These are phyloP conservation scores for Tetracentron sinense DNA, from an alignment of 164 flowering plant genomes.

Conservation along the genomic window DNA sequence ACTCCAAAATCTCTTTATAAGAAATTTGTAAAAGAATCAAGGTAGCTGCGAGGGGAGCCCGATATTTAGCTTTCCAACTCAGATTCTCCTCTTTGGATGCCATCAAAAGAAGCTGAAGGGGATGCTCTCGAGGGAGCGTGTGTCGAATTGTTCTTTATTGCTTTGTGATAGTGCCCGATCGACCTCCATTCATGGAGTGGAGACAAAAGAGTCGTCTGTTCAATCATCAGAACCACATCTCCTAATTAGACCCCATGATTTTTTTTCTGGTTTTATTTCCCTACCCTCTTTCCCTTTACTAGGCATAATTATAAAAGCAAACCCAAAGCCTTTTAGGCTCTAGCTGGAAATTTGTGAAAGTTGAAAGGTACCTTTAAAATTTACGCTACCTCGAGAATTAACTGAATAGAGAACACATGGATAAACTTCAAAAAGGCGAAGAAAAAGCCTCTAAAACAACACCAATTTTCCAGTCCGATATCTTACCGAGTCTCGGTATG, in stretches of 20 bases:
- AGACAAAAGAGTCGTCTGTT: constrained; percentile 48
- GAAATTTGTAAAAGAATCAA: background rate
- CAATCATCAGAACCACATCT: constrained; percentile 35
- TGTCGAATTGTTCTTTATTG: constrained; percentile 25
- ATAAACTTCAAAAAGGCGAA: background rate
- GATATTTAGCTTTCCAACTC: constrained; percentile 20
- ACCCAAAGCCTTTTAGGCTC: background rate
- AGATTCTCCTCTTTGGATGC: constrained; percentile 34
- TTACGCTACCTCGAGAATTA: background rate
- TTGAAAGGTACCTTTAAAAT: background rate
- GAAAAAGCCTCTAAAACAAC: too few species aligned
- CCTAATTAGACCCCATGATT: background rate
- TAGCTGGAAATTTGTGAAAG: constrained; percentile 2
- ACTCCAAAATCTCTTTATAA: background rate
- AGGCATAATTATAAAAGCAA: background rate
- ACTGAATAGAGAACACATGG: background rate
- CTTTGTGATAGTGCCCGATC: constrained; percentile 29
- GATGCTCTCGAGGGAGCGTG: constrained; percentile 41
- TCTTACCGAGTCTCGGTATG: background rate
- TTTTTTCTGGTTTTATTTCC: background rate
- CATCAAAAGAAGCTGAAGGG: constrained; percentile 20
- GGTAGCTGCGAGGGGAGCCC: constrained; percentile 1
- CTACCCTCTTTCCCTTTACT: background rate
- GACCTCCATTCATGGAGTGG: constrained; percentile 30
- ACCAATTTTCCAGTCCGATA: too few species aligned